phyloP scores from a whole-genome alignment of 768 basidiomycete genomes.

The Lactarius deliciosus region DNA sequence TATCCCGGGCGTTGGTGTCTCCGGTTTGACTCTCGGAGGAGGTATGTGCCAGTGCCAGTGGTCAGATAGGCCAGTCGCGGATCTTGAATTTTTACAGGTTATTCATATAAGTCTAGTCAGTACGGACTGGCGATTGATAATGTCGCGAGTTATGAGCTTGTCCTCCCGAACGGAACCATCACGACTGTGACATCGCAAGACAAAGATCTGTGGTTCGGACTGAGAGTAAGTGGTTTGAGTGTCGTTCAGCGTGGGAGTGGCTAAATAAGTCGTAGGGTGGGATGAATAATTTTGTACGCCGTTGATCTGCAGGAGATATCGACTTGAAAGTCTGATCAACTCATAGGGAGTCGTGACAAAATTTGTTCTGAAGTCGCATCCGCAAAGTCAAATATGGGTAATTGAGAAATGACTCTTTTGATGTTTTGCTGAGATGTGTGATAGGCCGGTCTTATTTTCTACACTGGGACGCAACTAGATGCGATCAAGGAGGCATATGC shows the following conservation, averaged over 20 bases:
- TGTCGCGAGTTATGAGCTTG: constrained; percentile 33
- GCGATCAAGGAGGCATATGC: neutral
- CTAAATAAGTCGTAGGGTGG: constrained; percentile 6
- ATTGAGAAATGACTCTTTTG: neutral
- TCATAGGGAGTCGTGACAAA: constrained; percentile 18
- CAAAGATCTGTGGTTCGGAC: constrained; percentile 14
- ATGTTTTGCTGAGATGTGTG: neutral
- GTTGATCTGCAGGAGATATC: neutral
- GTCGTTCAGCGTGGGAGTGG: too few relatives aligned
- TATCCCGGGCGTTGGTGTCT: constrained; percentile 32
- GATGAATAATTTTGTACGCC: constrained; percentile 13
- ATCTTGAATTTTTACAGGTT: constrained; percentile 30
- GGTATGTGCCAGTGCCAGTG: constrained; percentile 24
- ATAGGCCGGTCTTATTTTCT: neutral
- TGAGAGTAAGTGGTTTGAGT: neutral
- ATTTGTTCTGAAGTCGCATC: constrained; percentile 5
- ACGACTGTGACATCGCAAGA: constrained; percentile 6
- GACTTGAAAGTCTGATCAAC: neutral
- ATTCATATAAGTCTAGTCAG: constrained; percentile 36
- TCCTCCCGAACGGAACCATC: constrained; percentile 34
- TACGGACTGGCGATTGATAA: constrained; percentile 40
- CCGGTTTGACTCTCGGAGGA: constrained; percentile 33
- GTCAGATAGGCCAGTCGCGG: neutral
- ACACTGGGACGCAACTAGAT: neutral
- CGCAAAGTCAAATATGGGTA: constrained; percentile 16